Evolutionary conservation across 176 grass and related monocot species (phyloP).

Genomic region (Puccinellia tenuiflora): DNA sequence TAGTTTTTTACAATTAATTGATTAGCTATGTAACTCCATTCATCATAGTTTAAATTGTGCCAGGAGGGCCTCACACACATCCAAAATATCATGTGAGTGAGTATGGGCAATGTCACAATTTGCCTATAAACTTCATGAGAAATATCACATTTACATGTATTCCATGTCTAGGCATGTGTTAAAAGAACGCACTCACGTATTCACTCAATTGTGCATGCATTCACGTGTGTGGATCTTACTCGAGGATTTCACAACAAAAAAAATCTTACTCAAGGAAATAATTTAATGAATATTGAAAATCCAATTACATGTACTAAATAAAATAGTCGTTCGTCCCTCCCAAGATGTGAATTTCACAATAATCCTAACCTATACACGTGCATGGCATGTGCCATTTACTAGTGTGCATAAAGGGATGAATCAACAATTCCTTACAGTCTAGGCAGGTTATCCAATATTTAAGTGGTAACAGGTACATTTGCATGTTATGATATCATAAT

Average conservation of each 20-base stretch:
- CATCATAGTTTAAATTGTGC: neutral
- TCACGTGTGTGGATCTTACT: neutral
- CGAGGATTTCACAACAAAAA: too few species aligned
- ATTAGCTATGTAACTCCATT: neutral
- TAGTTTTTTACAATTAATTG: neutral
- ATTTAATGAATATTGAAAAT: neutral
- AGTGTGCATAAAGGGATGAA: neutral
- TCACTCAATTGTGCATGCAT: too few species aligned
- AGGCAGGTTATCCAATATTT: conserved; percentile 6
- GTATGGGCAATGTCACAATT: too few species aligned
- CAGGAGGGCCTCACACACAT: neutral
- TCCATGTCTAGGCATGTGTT: neutral
- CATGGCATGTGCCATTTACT: neutral
- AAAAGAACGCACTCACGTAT: neutral
- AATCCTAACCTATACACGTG: neutral
- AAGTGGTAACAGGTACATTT: neutral
- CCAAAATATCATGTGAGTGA: too few species aligned
- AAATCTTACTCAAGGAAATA: neutral
- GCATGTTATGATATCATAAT: neutral
- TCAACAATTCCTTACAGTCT: neutral
- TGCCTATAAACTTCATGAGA: neutral
- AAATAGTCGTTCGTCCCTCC: neutral
- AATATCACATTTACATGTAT: neutral
- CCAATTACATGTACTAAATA: neutral
- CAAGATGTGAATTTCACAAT: neutral